Evolutionary conservation across 495 filamentous ascomycete genomes (phyloP).

Genomic region (Hypoxylon intermedium): DNA sequence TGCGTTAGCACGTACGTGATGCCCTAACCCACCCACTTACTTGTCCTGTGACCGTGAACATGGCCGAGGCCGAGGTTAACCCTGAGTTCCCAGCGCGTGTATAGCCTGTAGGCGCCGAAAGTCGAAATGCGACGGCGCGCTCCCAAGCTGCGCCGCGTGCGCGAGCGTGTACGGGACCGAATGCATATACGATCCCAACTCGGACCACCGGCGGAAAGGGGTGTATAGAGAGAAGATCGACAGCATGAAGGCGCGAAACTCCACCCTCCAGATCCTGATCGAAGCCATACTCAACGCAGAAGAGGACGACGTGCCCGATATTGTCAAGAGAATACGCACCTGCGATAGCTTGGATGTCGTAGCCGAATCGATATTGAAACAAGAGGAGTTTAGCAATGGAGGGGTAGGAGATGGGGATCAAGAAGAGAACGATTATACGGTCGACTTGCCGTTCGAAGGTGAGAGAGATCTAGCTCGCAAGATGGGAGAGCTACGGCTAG

Average conservation of each 20-base stretch:
- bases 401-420: constrained; percentile 52
- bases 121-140: constrained; percentile 94
- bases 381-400: constrained; percentile 50
- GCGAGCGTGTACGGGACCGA: constrained; percentile 93
- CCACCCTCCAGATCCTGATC: constrained; percentile 88
- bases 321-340: constrained; percentile 86
- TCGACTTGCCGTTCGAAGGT: constrained; percentile 65
- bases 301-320: constrained; percentile 78
- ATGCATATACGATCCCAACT: constrained; percentile 93
- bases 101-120: constrained; percentile 90
- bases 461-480: constrained; percentile 89
- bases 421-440: constrained; percentile 48
- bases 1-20: constrained; percentile 77
- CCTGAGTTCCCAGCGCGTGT: constrained; percentile 63
- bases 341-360: constrained; percentile 92
- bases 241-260: constrained; percentile 82
- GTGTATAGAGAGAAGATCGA: constrained; percentile 96
- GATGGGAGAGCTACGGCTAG: constrained; percentile 86
- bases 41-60: too few species aligned
- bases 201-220: constrained; percentile 93
- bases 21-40: neutral
- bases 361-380: constrained; percentile 76
- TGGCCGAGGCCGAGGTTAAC: constrained; percentile 15
- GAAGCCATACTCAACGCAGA: constrained; percentile 91
- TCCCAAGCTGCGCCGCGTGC: constrained; percentile 92